Base-by-base conservation (phyloP, 441 rosid genomes). In the Populus hybrid region DNA sequence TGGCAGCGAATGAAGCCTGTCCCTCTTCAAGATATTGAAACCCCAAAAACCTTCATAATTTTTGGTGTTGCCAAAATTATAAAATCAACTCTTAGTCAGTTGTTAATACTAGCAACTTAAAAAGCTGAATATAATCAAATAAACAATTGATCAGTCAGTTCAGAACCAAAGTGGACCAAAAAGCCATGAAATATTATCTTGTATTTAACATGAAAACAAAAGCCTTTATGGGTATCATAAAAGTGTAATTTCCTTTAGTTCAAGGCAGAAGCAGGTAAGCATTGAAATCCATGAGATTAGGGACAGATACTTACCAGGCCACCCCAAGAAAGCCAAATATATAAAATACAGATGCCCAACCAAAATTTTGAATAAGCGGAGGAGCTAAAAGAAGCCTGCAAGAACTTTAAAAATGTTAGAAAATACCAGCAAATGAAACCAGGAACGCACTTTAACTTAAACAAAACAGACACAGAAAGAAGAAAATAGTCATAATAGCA, bases 331-430 rank as follows among this genome's bases (percentile, higher is more conserved):
- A 75, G 83, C 94, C 92, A 83, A 95, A 95, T 72, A 90, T 68
- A 85, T 89, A 93, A 86, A 95, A 95, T 64, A 95, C 94, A 59
- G 93, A 90, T 88, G 88, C 97, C 99, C 99, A 95, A 73, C 97
- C 93, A 79, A 88, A 84, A 76, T 78, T 91, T 76, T 95, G 91
- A 83, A 95, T 95, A 29, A 95, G 87, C 3, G 97, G 91, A 80
- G 99, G 96, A 80, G 99, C 94, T 83, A 95, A 82, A 76, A 95
- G 94, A 87, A 92, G 96, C 92, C 98, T 93, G 97, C 84, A 87
- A 71, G 36, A 84, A 29, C 36, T 81, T 70, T 81, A 36, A 14
- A 16, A 65, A 74, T 11, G 59, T 85, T 35, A 85, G 80, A 63
- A 71, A 77, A 21, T 28, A 50, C n/a, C 0, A 69, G 23, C 20